phyloP scores from a whole-genome alignment of 805 yeast genomes.

The Henningerozyma blattae region DNA sequence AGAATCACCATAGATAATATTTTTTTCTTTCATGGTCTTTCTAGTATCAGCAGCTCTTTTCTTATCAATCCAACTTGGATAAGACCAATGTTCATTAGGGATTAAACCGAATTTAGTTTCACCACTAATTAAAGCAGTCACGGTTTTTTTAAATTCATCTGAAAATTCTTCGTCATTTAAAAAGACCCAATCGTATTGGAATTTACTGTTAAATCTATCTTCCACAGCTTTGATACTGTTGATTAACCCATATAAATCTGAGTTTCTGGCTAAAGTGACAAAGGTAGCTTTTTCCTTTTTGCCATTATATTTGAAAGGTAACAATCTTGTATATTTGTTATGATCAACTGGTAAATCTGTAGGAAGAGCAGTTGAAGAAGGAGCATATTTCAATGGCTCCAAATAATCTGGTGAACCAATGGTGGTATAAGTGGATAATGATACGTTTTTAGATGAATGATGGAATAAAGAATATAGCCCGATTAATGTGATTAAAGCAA shows the following conservation, averaged over 20 bases:
- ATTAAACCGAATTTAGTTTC: slow-evolving; percentile 64
- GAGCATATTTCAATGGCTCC: background rate
- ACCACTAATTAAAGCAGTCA: slow-evolving; percentile 67
- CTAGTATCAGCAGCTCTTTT: slow-evolving; percentile 49
- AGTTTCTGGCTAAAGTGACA: slow-evolving; percentile 68
- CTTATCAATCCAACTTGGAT: slow-evolving; percentile 72
- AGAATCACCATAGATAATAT: slow-evolving; percentile 56
- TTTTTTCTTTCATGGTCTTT: slow-evolving; percentile 35
- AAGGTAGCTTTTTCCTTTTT: slow-evolving; percentile 64
- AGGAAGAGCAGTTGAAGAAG: background rate
- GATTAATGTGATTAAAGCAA: too few relatives aligned
- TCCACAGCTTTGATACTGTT: slow-evolving; percentile 67
- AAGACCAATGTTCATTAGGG: slow-evolving; percentile 77
- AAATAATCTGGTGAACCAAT: background rate
- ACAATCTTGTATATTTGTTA: slow-evolving; percentile 2
- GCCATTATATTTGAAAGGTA: slow-evolving; percentile 13
- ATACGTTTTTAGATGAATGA: too few relatives aligned
- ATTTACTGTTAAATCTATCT: slow-evolving; percentile 79
- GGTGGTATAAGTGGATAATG: background rate
- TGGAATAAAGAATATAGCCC: too few relatives aligned
- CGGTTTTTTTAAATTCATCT: slow-evolving; percentile 65
- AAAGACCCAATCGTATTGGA: slow-evolving; percentile 90
- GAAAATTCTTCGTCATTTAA: slow-evolving; percentile 77
- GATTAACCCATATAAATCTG: slow-evolving; percentile 48
- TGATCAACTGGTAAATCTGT: background rate